Evolutionary conservation across 129 eudicot species (phyloP).

Genomic region (Heracleum sosnowskyi): DNA sequence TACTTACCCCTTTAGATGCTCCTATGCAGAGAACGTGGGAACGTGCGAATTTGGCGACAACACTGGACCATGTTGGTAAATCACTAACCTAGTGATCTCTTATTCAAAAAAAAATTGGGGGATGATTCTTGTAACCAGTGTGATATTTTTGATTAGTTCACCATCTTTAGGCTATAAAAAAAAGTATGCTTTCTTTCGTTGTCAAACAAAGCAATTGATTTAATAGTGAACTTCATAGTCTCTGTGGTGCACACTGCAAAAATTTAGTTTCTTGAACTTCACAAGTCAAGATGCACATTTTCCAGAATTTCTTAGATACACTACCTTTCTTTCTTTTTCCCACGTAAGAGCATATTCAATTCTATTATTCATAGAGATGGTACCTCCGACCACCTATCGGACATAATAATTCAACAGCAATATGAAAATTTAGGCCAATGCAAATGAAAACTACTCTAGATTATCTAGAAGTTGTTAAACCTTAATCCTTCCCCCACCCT

Average conservation of each 20-base stretch:
- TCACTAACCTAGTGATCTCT: background rate
- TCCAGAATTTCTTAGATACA: background rate
- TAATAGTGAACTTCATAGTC: background rate
- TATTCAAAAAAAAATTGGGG: background rate
- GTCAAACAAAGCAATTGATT: background rate
- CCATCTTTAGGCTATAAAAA: background rate
- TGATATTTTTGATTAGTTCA: background rate
- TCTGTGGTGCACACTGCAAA: background rate
- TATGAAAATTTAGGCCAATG: background rate
- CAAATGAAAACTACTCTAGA: background rate
- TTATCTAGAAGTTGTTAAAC: background rate
- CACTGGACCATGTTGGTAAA: conserved; percentile 84
- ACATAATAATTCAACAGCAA: background rate
- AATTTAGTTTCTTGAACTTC: background rate
- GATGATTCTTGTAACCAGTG: too few species aligned
- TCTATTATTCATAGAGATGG: background rate
- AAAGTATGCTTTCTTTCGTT: background rate
- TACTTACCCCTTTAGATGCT: conserved; percentile 5
- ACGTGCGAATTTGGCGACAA: conserved; percentile 75
- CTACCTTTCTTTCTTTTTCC: too few species aligned
- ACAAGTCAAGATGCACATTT: background rate
- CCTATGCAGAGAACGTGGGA: conserved; percentile 91
- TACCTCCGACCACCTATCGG: background rate
- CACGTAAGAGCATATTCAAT: background rate
- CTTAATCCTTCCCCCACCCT: background rate